Conservation (phyloP, 306 rosid genomes). For the Trifolium pratense region DNA sequence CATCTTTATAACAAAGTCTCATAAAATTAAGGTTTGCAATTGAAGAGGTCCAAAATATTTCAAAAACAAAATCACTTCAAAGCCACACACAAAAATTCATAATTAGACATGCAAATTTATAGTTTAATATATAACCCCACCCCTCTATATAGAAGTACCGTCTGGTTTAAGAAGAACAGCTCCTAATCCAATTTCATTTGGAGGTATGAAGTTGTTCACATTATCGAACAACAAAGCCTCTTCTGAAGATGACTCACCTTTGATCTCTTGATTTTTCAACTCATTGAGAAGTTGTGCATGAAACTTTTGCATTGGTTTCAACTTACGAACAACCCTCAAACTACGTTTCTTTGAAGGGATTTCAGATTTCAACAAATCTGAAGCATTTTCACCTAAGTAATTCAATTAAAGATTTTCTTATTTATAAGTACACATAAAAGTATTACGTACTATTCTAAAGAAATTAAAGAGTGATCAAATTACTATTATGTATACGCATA, state of each 20-base stretch:
- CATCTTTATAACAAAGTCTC: neutral
- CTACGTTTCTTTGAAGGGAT: constrained; percentile 22
- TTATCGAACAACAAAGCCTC: neutral
- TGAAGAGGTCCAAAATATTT: neutral
- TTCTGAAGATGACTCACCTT: neutral
- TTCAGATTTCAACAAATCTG: neutral
- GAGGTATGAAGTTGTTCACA: constrained; percentile 34
- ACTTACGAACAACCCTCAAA: neutral
- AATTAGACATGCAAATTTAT: too few relatives aligned
- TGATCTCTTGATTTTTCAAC: neutral
- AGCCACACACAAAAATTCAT: neutral
- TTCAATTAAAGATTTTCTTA: neutral
- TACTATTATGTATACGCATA: neutral
- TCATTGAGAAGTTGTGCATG: neutral
- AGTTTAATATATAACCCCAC: too few relatives aligned
- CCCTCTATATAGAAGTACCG: neutral
- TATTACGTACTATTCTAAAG: neutral
- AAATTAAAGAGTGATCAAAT: neutral
- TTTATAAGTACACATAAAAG: neutral
- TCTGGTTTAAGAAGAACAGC: constrained; percentile 13
- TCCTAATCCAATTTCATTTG: constrained; percentile 43
- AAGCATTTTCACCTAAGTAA: neutral
- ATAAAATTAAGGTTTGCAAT: neutral
- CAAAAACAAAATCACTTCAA: neutral
- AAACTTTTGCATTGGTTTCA: constrained; percentile 11